Evolutionary conservation across 2,329 filamentous ascomycete genomes (phyloP).

Genomic region (Nemania diffusa): DNA sequence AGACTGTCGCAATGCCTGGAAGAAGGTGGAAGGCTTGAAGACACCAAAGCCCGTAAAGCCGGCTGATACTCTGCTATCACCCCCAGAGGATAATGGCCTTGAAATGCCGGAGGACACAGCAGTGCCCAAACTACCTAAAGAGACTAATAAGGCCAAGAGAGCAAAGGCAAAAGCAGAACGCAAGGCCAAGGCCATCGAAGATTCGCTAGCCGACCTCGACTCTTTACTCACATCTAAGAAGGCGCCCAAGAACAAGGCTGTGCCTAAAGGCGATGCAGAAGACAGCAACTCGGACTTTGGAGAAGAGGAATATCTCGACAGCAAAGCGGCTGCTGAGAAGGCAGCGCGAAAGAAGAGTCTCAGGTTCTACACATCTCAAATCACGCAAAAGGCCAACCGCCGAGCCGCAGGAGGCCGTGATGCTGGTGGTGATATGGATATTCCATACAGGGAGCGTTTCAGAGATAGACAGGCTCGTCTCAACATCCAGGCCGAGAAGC

Average conservation of each 20-base stretch:
- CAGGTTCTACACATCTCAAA: conserved; percentile 97
- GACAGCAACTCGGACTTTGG: conserved; percentile 89
- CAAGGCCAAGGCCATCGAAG: conserved; percentile 72
- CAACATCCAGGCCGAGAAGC: conserved; percentile 86
- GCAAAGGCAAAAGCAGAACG: conserved; percentile 53
- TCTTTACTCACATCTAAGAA: conserved; percentile 63
- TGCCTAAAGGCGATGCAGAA: conserved; percentile 37
- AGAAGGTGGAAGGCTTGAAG: conserved; percentile 74
- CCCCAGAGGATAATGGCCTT: conserved; percentile 46
- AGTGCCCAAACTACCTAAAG: conserved; percentile 36
- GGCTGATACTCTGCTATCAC: conserved; percentile 38
- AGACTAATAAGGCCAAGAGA: conserved; percentile 47
- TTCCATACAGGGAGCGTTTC: conserved; percentile 89
- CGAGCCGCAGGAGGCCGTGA: conserved; percentile 78
- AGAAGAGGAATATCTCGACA: conserved; percentile 84
- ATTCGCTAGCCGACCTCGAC: conserved; percentile 75
- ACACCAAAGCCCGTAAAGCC: conserved; percentile 52
- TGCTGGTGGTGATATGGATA: conserved; percentile 81
- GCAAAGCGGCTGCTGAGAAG: conserved; percentile 85
- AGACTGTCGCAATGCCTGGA: conserved; percentile 83
- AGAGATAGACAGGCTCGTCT: conserved; percentile 87
- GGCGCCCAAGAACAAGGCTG: conserved; percentile 58
- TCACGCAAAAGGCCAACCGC: conserved; percentile 92
- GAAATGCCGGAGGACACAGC: conserved; percentile 51
- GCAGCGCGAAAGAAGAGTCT: conserved; percentile 89